A percentile compares a stretch with the other conserved stretches of the same genome.
Conservation (phyloP, 768 basidiomycete species). For the Pleurotus ostreatus region DNA sequence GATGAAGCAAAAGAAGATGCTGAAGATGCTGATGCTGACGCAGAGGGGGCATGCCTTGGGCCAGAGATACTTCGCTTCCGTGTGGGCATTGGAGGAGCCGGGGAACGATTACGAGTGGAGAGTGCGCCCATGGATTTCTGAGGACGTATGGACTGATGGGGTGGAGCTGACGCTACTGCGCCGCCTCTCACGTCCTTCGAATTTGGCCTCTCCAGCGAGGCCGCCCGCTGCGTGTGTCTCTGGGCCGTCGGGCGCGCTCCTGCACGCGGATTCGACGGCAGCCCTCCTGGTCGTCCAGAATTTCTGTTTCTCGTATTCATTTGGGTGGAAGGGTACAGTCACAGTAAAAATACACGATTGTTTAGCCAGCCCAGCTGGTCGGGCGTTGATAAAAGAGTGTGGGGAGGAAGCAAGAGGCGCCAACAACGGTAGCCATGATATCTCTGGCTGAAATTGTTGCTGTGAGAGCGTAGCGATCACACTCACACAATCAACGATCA, state of each 20-base stretch:
- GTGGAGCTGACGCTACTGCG: conserved; percentile 7
- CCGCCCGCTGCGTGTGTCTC: conserved; percentile 11
- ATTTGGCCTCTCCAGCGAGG: conserved; percentile 8
- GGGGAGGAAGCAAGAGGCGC: conserved; percentile 6
- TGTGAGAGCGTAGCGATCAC: not conserved
- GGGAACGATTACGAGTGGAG: conserved; percentile 12
- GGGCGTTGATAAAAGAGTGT: conserved; percentile 1
- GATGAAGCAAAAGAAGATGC: conserved; percentile 24
- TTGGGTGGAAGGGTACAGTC: not conserved
- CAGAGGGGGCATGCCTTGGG: conserved; percentile 7
- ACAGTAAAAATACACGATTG: not conserved
- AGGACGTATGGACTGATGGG: conserved; percentile 17
- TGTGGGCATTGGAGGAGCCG: conserved; percentile 9
- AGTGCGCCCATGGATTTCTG: conserved; percentile 18
- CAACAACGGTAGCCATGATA: not conserved
- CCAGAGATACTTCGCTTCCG: conserved; percentile 9
- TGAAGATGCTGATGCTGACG: conserved; percentile 7
- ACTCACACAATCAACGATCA: not conserved
- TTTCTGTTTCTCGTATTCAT: conserved; percentile 17
- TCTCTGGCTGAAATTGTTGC: not conserved
- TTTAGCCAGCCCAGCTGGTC: conserved; percentile 21
- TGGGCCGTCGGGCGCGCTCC: conserved; percentile 27
- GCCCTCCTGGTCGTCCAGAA: conserved; percentile 23
- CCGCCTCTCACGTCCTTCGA: conserved; percentile 9
- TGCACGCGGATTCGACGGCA: conserved; percentile 35